Evolutionary conservation across 1,139 yeast species (phyloP).

Genomic region (Hyphopichia fennica): DNA sequence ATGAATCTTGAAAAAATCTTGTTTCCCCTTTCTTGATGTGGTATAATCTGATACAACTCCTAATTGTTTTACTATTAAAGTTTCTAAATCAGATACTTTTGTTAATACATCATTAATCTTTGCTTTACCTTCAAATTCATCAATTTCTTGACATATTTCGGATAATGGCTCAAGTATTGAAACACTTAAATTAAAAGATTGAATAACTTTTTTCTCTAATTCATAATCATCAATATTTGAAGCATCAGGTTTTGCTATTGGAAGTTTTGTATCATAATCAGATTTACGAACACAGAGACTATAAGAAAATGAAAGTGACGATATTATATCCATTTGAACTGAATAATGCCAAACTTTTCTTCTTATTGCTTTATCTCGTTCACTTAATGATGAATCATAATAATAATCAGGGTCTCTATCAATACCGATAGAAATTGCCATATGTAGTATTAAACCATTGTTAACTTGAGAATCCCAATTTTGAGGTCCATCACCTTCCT

Average conservation of each 20-base stretch:
- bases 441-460: conserved; percentile 45
- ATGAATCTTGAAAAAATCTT: conserved; percentile 5
- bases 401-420: conserved; percentile 50
- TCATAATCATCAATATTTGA: conserved; percentile 16
- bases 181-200: conserved; percentile 11
- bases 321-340: conserved; percentile 17
- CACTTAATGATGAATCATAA: conserved; percentile 23
- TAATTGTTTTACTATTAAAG: conserved; percentile 5
- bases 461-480: conserved; percentile 38
- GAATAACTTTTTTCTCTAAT: conserved; percentile 20
- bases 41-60: conserved; percentile 6
- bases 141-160: conserved; percentile 9
- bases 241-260: conserved; percentile 15
- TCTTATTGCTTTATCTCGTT: conserved; percentile 36
- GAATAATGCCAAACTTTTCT: conserved; percentile 47
- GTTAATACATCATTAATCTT: conserved; percentile 7
- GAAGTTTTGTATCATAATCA: conserved; percentile 24
- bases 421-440: conserved; percentile 51
- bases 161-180: conserved; percentile 5
- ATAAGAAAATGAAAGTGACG: conserved; percentile 10
- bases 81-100: conserved; percentile 10
- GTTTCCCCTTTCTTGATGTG: conserved; percentile 4
- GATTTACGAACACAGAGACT: conserved; percentile 11
- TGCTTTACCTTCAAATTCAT: conserved; percentile 9
- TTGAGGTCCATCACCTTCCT: conserved; percentile 24